Conservation (phyloP, 345 rosid species). For the Boechera retrofracta region DNA sequence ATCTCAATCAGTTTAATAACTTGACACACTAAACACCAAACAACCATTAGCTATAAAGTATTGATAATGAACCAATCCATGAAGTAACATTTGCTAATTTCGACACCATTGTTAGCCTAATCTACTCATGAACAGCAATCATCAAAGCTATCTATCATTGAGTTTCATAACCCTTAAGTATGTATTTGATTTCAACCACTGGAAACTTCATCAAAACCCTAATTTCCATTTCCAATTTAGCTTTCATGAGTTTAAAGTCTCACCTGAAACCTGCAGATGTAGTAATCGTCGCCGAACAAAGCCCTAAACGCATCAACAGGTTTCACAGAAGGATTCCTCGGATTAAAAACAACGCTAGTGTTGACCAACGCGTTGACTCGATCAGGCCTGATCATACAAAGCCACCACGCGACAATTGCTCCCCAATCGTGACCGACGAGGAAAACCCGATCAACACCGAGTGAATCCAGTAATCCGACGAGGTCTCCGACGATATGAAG, state of each 20-base stretch:
- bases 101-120: background rate
- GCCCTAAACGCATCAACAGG: constrained; percentile 53
- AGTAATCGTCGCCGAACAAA: constrained; percentile 68
- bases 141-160: background rate
- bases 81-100: background rate
- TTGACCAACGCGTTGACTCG: constrained; percentile 76
- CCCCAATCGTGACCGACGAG: constrained; percentile 91
- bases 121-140: constrained; percentile 1
- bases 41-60: background rate
- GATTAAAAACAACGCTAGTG: constrained; percentile 53
- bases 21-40: constrained; percentile 21
- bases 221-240: background rate
- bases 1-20: background rate
- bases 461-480: constrained; percentile 52
- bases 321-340: constrained; percentile 56
- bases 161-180: background rate
- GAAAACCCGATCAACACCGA: constrained; percentile 56
- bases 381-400: constrained; percentile 69
- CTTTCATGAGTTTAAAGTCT: background rate
- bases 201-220: background rate
- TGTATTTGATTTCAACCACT: background rate
- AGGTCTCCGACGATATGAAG: constrained; percentile 63
- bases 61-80: background rate
- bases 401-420: constrained; percentile 65
- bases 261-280: constrained; percentile 84